Evolutionary conservation across 352 stramenopile species (phyloP).

Genomic region (Globisporangium carolinianum): DNA sequence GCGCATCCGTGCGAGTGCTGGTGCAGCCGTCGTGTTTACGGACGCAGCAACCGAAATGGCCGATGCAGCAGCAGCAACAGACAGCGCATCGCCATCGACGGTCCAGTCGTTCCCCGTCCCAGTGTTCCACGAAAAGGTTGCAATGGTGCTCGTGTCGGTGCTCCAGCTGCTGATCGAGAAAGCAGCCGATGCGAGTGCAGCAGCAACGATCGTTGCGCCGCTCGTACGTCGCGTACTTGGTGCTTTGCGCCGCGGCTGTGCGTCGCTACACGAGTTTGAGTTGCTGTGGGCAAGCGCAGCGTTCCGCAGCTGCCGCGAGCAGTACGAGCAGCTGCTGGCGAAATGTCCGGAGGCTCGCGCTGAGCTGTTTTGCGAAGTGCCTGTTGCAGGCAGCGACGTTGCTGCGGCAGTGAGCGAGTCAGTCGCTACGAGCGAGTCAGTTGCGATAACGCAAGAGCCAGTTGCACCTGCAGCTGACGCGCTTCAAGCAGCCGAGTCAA

Average conservation of each 20-base stretch:
- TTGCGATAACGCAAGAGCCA: neutral
- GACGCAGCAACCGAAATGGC: slow-evolving; percentile 10
- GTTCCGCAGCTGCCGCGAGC: slow-evolving; percentile 45
- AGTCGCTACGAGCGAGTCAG: neutral
- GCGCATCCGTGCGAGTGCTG: slow-evolving; percentile 21
- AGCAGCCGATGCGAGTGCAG: slow-evolving; percentile 5
- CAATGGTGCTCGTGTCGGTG: slow-evolving; percentile 44
- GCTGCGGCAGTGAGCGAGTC: neutral
- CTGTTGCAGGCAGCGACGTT: neutral
- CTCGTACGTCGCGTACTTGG: slow-evolving; percentile 47
- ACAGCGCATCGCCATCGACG: slow-evolving; percentile 8
- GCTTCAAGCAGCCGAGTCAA: neutral
- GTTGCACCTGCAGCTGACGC: too few relatives aligned
- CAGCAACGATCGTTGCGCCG: slow-evolving; percentile 12
- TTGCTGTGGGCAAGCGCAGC: slow-evolving; percentile 45
- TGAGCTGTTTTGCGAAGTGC: slow-evolving; percentile 17
- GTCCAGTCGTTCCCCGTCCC: slow-evolving; percentile 45
- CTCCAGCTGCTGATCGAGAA: slow-evolving; percentile 42
- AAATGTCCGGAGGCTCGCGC: slow-evolving; percentile 25
- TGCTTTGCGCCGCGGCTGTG: slow-evolving; percentile 30
- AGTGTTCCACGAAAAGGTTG: slow-evolving; percentile 59
- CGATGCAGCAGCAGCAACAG: slow-evolving; percentile 10
- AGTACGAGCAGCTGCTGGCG: slow-evolving; percentile 52
- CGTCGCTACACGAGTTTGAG: slow-evolving; percentile 53
- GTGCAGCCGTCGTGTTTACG: slow-evolving; percentile 25